Base-by-base conservation (phyloP, 345 rosid species). In the Murraya koenigii region DNA sequence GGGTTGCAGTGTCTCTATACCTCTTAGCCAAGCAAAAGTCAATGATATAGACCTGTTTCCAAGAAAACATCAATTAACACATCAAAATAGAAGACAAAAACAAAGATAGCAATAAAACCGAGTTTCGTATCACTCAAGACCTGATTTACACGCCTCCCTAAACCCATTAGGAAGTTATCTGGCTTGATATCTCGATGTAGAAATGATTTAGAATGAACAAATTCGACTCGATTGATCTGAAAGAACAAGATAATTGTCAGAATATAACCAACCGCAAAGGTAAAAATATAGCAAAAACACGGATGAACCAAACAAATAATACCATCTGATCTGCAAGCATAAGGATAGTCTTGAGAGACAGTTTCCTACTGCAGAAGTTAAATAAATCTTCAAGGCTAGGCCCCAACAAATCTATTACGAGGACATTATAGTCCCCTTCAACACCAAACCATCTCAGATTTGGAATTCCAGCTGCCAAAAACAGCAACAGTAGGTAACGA, bases 321-420 rank as follows among this genome's bases (percentile, higher is more conserved):
- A 92, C 98, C 98, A 93, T 93, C 84, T 93, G 98, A 84, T 93
- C 98, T 17, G 98, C 97, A 84, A 93, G 97, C 98, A 93, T 89
- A 69, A 93, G 90, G 41, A 93, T 95, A 69, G 98, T 92, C 89
- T 93, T 92, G 66, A 93, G 87, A 72, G 97, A 91, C 68, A 93
- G 85, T 85, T 93, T 93, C 77, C 98, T 86, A 77, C 92, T 88
- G 78, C 97, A 93, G 77, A 93, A 90, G 88, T 90, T 92, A 86
- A 93, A 93, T 83, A 93, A 84, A 83, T 93, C 97, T 88, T 93
- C 97, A 71, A 93, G 98, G 87, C 98, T 93, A 69, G 97, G 98
- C 72, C 98, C 98, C 84, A 93, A 78, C 74, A 93, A 87, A 88
- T 92, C 97, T 83, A 93, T 92, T 78, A 90, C 98, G 35, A 93